Evolutionary conservation across 352 stramenopile species (phyloP), one percentile per base, ranked within the genome.

Genomic region (Phytopythium cucurbitacearum): DNA sequence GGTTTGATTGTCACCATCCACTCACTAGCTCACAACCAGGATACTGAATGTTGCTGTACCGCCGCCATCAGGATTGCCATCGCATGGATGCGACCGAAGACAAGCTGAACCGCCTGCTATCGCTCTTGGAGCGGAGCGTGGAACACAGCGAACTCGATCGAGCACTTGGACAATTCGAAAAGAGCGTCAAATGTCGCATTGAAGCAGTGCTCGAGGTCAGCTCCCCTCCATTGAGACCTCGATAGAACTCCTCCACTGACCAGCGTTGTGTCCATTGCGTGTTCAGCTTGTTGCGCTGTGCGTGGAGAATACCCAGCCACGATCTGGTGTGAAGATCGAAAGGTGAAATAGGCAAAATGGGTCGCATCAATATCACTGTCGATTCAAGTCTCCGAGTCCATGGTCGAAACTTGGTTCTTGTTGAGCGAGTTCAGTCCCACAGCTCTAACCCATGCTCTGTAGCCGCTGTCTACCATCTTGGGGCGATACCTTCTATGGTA

Each of bases 141-240:
- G 71, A 85, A 16, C 68, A 63, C 32, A 44, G 38, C 3, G 68
- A 82, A 40, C 58, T 82, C 8, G 56, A 77, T 39, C 58, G 61
- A n/a, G 54, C 73, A 16, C 40, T 87, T 3, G 64, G 69, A 36
- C 65, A 66, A 16, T 46, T 77, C 7, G 71, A 83, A 54, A 65
- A 51, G 43, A 76, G 65, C 38, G 53, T 87, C 8, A 84, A 83
- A 52, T 51, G 57, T 13, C 76, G 73, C 3, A 62, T 87, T 15
- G 76, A 82, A 35, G 66, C 71, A 7, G 61, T 87, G 13, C 66
- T 83, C 0, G 73, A 87, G 73, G 76, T 87, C 40, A 1, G 13
- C 28, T 48, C 3, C 3, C 13, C 8, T 36, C n/a, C 28, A 5
- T 35, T 45, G 11, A 13, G 1, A 51, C 10, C 9, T 37, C 36